Evolutionary conservation across 1,284 basidiomycete species (phyloP).

Genomic region (Lignosus rhinocerotis): DNA sequence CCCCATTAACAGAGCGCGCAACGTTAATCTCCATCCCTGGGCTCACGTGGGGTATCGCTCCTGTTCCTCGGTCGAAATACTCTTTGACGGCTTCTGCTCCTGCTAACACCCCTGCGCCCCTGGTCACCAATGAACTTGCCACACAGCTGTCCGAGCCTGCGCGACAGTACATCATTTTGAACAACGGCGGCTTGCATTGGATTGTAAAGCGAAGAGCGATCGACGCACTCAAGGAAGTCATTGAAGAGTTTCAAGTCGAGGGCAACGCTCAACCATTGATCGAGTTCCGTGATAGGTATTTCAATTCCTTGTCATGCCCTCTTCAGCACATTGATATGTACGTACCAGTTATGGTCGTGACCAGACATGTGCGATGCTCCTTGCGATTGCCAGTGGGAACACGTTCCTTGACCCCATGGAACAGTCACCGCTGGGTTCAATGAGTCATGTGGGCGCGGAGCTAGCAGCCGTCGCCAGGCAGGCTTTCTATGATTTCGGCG

Average conservation of each 20-base stretch:
- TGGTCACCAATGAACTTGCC: constrained; percentile 76
- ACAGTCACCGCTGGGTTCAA: constrained; percentile 45
- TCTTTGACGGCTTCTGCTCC: constrained; percentile 34
- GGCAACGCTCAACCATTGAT: constrained; percentile 68
- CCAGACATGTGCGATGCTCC: constrained; percentile 90
- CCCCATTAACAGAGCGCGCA: constrained; percentile 74
- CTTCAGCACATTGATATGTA: constrained; percentile 3
- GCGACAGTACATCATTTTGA: constrained; percentile 83
- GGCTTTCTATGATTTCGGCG: constrained; percentile 83
- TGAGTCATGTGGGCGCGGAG: constrained; percentile 58
- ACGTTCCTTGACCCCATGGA: constrained; percentile 64
- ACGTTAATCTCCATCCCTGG: constrained; percentile 78
- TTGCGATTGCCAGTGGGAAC: constrained; percentile 77
- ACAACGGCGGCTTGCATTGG: constrained; percentile 83
- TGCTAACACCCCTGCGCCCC: constrained; percentile 47
- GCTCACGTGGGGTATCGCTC: constrained; percentile 80
- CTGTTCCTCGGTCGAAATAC: constrained; percentile 44
- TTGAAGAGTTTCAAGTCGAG: constrained; percentile 72
- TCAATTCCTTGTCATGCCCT: constrained; percentile 7
- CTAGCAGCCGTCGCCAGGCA: constrained; percentile 72
- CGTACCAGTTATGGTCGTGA: constrained; percentile 76
- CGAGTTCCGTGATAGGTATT: constrained; percentile 71
- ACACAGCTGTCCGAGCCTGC: constrained; percentile 75
- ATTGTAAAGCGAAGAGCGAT: constrained; percentile 83
- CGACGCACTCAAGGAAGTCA: constrained; percentile 76